Base-by-base conservation (phyloP, 139 green algal genomes). In the Picochlorum sp. region DNA sequence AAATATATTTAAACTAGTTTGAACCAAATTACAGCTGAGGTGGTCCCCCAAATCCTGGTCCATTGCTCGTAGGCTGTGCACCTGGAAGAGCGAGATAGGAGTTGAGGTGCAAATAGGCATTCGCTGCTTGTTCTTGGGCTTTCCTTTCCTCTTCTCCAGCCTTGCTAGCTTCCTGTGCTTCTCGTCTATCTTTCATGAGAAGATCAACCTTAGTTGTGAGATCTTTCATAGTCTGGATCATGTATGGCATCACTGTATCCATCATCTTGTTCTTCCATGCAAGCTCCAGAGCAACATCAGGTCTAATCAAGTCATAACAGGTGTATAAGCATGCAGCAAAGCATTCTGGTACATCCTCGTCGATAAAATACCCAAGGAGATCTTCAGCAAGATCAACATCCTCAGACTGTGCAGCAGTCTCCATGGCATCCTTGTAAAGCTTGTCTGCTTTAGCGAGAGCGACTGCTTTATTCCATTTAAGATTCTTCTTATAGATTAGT, bases 261-360 rank as follows among this genome's bases (percentile, higher is more conserved):
- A 76, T 85, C 38, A 98, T 82, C 28, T 88, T 88, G 81, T 98
- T 87, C 73, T 86, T 81, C 94, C 94, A 99, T 14, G 94, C 91
- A 46, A 97, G 64, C 84, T 99, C 92, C 65, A 98, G 69, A 34
- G 89, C 92, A 13, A 94, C 81, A 67, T 99, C 94, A 2, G 91
- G 86, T 74, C 83, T 83, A 62, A 99, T 75, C 30, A 99, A 88
- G 62, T 97, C 90, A 82, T 97, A 97, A 83, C 92, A 98, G 20
- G 85, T 94, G 86, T 89, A 98, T 34, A 99, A 76, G 65, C 70
- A 85, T n/a, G 94, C 90, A 13, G 94, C 91, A 71, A 98, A 99
- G 85, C 92, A 97, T 76, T 98, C 89, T 62, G 88, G 80, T 62
- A 94, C 85, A 9, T 69, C 65, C 58, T 85, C 73, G 14, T 82